Evolutionary conservation across 2,329 filamentous ascomycete species (phyloP).

Genomic region (Aspergillus quadrilineatus): DNA sequence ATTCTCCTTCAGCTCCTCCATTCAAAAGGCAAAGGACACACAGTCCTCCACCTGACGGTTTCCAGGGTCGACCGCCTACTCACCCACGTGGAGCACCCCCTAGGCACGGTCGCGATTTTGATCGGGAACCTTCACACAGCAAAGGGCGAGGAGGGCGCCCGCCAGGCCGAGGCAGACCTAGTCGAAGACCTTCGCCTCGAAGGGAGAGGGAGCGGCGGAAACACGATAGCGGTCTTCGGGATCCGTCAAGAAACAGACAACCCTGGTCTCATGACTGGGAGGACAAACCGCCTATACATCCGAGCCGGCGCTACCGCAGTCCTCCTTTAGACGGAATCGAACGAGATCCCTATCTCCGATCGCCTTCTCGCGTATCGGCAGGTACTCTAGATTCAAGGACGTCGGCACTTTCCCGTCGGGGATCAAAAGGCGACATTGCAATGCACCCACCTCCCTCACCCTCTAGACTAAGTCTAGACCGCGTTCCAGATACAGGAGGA

Average conservation of each 20-base stretch:
- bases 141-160: conserved; percentile 37
- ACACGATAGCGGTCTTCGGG: conserved; percentile 30
- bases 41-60: conserved; percentile 40
- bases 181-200: conserved; percentile 33
- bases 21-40: conserved; percentile 43
- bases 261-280: conserved; percentile 36
- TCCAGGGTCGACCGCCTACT: conserved; percentile 27
- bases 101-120: conserved; percentile 37
- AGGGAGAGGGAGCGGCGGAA: conserved; percentile 35
- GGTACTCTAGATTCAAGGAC: conserved; percentile 35
- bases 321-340: conserved; percentile 28
- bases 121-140: conserved; percentile 36
- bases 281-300: conserved; percentile 26
- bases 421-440: conserved; percentile 21
- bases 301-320: conserved; percentile 30
- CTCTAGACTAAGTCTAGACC: conserved; percentile 32
- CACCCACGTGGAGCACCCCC: conserved; percentile 25
- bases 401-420: conserved; percentile 26
- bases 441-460: conserved; percentile 36
- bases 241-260: conserved; percentile 27
- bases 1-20: conserved; percentile 31
- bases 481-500: conserved; percentile 29
- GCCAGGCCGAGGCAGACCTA: conserved; percentile 32
- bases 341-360: conserved; percentile 31
- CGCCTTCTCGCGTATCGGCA: conserved; percentile 36